Evolutionary conservation across 2,329 filamentous ascomycete species (phyloP).

Genomic region (Fusarium sp.): DNA sequence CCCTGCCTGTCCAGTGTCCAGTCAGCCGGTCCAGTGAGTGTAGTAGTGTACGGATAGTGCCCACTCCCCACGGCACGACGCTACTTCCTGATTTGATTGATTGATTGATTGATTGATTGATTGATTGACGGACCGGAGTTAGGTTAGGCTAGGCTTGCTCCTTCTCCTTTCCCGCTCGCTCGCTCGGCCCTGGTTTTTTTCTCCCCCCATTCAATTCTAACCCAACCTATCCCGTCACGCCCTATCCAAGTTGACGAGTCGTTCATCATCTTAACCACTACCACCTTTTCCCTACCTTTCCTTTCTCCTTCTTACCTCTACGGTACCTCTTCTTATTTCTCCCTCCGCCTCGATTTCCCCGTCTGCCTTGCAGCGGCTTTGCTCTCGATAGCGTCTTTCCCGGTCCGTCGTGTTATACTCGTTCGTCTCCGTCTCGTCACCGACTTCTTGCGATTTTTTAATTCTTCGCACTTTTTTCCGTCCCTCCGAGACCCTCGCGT

Average conservation of each 20-base stretch:
- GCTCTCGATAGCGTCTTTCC: slow-evolving; percentile 38
- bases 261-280: slow-evolving; percentile 44
- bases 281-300: slow-evolving; percentile 27
- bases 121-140: neutral
- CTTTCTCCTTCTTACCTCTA: slow-evolving; percentile 23
- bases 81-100: slow-evolving; percentile 48
- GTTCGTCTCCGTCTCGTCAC: slow-evolving; percentile 32
- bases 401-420: slow-evolving; percentile 26
- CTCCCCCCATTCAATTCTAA: slow-evolving; percentile 34
- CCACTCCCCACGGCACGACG: slow-evolving; percentile 39
- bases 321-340: slow-evolving; percentile 33
- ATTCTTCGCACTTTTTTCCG: slow-evolving; percentile 41
- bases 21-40: neutral
- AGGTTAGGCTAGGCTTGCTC: slow-evolving; percentile 36
- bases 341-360: slow-evolving; percentile 33
- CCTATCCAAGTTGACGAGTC: slow-evolving; percentile 41
- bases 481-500: slow-evolving; percentile 45
- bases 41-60: neutral
- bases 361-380: slow-evolving; percentile 43
- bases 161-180: slow-evolving; percentile 48
- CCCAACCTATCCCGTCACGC: slow-evolving; percentile 41
- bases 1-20: neutral
- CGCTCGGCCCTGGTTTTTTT: slow-evolving; percentile 46
- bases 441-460: slow-evolving; percentile 38
- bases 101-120: neutral